A percentile compares a stretch with the other conserved stretches of the same genome.
Conservation (phyloP, 768 basidiomycete species). For the Termitomyces sp. region DNA sequence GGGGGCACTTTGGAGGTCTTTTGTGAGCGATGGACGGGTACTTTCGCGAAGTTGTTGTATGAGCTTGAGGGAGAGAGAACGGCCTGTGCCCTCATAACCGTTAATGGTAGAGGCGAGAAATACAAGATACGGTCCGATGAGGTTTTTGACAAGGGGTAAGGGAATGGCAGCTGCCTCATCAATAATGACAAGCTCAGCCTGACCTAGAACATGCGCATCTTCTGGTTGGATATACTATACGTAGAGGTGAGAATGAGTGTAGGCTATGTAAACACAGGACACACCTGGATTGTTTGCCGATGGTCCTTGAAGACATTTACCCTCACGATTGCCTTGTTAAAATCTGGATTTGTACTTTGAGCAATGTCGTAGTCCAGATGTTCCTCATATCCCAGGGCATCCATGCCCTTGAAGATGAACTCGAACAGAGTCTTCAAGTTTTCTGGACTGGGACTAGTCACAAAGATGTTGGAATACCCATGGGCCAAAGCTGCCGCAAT, state of each 20-base stretch:
- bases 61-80: constrained; percentile 95
- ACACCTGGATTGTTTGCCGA: constrained; percentile 93
- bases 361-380: constrained; percentile 97
- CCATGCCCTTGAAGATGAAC: constrained; percentile 96
- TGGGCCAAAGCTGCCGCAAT: constrained; percentile 91
- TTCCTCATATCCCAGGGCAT: constrained; percentile 93
- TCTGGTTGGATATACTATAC: constrained; percentile 97
- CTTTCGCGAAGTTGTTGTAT: constrained; percentile 95
- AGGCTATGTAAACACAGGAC: constrained; percentile 16
- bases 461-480: constrained; percentile 97
- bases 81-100: constrained; percentile 99
- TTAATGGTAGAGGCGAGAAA: constrained; percentile 99
- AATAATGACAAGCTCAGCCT: constrained; percentile 96
- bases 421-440: constrained; percentile 98
- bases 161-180: constrained; percentile 99
- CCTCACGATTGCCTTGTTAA: constrained; percentile 92
- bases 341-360: constrained; percentile 92
- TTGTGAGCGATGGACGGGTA: constrained; percentile 75
- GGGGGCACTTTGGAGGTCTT: constrained; percentile 45
- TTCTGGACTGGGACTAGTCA: constrained; percentile 96
- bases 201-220: constrained; percentile 96
- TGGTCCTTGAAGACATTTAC: constrained; percentile 93
- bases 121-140: constrained; percentile 94
- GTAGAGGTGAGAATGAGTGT: background rate
- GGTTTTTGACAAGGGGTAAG: constrained; percentile 89